Percentiles rank a stretch among this genome's conserved stretches.
Conservation (phyloP, 305 asterid genomes). For the Fraxinus latifolia region DNA sequence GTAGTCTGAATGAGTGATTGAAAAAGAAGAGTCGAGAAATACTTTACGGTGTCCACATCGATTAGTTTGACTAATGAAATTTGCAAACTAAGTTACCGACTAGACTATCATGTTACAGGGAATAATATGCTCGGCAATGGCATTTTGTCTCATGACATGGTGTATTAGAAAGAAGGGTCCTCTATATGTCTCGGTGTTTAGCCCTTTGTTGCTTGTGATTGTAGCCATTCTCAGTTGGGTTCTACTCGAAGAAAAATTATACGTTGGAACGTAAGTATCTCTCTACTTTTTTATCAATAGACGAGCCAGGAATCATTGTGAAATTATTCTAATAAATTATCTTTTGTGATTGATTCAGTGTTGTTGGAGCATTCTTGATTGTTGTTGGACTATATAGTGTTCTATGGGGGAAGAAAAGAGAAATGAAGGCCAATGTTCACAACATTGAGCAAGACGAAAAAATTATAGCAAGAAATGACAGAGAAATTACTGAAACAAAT, state of each 20-base stretch:
- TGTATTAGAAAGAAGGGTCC: constrained; percentile 82
- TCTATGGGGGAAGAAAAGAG: constrained; percentile 80
- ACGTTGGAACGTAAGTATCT: constrained; percentile 61
- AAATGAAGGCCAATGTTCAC: constrained; percentile 14
- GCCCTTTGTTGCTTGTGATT: constrained; percentile 73
- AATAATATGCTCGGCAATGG: constrained; percentile 69
- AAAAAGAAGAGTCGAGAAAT: no score
- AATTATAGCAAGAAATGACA: background rate
- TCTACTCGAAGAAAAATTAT: constrained; percentile 61
- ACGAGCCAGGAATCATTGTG: background rate
- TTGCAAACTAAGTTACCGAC: background rate
- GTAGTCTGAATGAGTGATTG: no score
- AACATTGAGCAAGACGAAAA: background rate
- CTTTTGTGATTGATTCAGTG: constrained; percentile 33
- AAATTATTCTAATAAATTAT: background rate
- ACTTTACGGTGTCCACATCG: no score
- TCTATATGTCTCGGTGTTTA: constrained; percentile 77
- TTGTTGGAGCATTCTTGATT: constrained; percentile 63
- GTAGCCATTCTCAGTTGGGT: constrained; percentile 87
- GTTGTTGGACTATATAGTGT: constrained; percentile 78
- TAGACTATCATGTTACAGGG: constrained; percentile 42
- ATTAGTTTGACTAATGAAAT: background rate
- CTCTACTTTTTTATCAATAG: background rate
- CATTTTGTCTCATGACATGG: constrained; percentile 75
- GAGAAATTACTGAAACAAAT: background rate